Base-by-base conservation (phyloP, 345 rosid species). In the Sisymbrium irio region DNA sequence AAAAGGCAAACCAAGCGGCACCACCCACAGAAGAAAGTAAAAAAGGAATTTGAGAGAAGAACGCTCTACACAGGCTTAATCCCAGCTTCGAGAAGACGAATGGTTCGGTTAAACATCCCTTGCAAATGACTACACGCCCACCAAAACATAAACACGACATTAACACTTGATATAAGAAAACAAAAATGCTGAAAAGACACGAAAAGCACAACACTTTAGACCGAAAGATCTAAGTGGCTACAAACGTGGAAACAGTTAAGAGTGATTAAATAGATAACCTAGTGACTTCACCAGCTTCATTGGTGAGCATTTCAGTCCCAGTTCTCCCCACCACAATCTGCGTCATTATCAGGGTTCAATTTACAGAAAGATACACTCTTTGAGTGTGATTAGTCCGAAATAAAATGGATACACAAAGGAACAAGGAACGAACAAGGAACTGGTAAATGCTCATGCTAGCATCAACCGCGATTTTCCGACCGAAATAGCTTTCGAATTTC, bases 391-490 rank as follows among this genome's bases (percentile, higher is more conserved):
- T 53, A 57, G 5, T 22, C 42, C 6, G 15, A 10, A n/a, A n/a
- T n/a, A n/a, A n/a, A n/a, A n/a, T n/a, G n/a, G n/a, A 53, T 13
- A 13, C 2, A 27, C 2, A 17, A 64, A 12, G 51, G 4, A 64
- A 11, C 10, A 30, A 53, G 4, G 19, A 36, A 82, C 90, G 15
- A 32, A 87, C 99, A 18, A 95, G 97, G 81, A 94, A 92, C 78
- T 95, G 99, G 74, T 95, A 92, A 50, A 92, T 95, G 88, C 97
- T 95, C 97, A 95, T 92, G 93, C 99, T 90, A 56, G 99, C 97
- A 65, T 95, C 99, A 39, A 95, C 82, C 19, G 97, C 96, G 11
- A 92, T 92, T 81, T 92, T 90, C 37, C 99, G 88, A 62, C 99
- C 97, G 18, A 95, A 95, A 62, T 81, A 95, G 82, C 90, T 87